Percentiles rank a stretch among this genome's conserved stretches.
Conservation (phyloP, 495 filamentous ascomycete genomes). For the Annulohypoxylon maeteangense region DNA sequence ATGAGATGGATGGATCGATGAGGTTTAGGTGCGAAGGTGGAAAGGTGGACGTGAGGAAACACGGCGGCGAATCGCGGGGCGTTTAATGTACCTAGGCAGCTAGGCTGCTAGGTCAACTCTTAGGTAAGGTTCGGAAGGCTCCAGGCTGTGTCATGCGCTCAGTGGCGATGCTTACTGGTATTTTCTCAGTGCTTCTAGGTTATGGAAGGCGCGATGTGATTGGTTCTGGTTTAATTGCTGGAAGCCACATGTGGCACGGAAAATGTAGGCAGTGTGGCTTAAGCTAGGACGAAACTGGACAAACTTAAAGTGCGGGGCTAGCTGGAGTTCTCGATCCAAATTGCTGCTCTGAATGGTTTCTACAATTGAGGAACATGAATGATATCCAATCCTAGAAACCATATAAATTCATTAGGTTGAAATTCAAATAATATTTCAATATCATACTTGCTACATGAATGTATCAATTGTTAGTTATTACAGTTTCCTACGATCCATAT, state of each 20-base stretch:
- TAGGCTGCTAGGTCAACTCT: conserved; percentile 1
- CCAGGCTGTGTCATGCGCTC: conserved; percentile 3
- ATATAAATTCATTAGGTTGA: neutral
- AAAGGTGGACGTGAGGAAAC: neutral
- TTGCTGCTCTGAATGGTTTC: neutral
- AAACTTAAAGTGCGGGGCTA: conserved; percentile 19
- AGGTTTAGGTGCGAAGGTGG: neutral
- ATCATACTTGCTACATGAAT: too few relatives aligned
- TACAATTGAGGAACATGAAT: neutral
- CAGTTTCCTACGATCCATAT: too few relatives aligned
- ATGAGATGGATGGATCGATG: conserved; percentile 3
- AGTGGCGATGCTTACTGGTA: neutral
- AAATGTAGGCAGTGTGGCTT: neutral
- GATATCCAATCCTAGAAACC: neutral
- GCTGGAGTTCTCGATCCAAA: conserved; percentile 11
- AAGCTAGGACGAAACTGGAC: neutral
- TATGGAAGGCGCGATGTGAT: neutral
- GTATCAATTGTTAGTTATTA: too few relatives aligned
- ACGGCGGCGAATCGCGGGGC: conserved; percentile 39
- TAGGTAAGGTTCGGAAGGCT: neutral
- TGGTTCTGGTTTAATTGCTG: neutral
- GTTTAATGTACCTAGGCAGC: conserved; percentile 5
- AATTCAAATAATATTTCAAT: neutral
- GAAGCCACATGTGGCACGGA: neutral
- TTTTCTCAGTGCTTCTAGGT: conserved; percentile 13